A percentile compares a stretch with the other conserved stretches of the same genome.
Conservation (phyloP, 495 filamentous ascomycete genomes). For the Talaromyces nanjingensis region DNA sequence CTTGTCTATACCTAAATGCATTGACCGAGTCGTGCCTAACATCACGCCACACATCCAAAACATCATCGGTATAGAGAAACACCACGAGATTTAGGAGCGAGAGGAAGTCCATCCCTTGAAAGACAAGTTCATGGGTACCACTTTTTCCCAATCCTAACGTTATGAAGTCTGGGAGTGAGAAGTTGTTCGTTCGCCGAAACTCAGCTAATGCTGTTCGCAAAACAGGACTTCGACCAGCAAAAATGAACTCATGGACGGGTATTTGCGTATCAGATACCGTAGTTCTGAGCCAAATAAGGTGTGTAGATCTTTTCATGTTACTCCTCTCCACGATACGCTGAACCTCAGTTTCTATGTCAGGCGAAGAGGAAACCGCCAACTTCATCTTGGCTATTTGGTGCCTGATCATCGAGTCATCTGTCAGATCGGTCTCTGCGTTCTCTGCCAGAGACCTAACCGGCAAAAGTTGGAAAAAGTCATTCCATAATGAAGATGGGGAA, state of each 20-base stretch:
- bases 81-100: constrained; percentile 70
- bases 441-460: constrained; percentile 43
- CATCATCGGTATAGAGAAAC: constrained; percentile 72
- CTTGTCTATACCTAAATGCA: constrained; percentile 64
- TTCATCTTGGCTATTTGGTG: constrained; percentile 24
- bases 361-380: constrained; percentile 41
- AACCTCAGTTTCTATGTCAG: constrained; percentile 52
- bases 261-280: constrained; percentile 57
- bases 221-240: constrained; percentile 64
- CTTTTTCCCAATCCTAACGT: constrained; percentile 46
- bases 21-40: constrained; percentile 54
- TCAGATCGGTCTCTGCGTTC: constrained; percentile 17
- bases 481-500: constrained; percentile 58
- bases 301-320: constrained; percentile 14
- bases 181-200: constrained; percentile 37
- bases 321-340: constrained; percentile 25
- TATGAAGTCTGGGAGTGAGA: constrained; percentile 50
- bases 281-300: constrained; percentile 46
- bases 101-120: constrained; percentile 64
- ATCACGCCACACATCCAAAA: constrained; percentile 79
- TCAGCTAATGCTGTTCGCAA: constrained; percentile 55
- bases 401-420: constrained; percentile 14
- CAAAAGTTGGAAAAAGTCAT: constrained; percentile 63
- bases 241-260: constrained; percentile 76
- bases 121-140: constrained; percentile 45